Evolutionary conservation across 805 yeast species (phyloP).

Genomic region (Teunomyces aglyptinius): DNA sequence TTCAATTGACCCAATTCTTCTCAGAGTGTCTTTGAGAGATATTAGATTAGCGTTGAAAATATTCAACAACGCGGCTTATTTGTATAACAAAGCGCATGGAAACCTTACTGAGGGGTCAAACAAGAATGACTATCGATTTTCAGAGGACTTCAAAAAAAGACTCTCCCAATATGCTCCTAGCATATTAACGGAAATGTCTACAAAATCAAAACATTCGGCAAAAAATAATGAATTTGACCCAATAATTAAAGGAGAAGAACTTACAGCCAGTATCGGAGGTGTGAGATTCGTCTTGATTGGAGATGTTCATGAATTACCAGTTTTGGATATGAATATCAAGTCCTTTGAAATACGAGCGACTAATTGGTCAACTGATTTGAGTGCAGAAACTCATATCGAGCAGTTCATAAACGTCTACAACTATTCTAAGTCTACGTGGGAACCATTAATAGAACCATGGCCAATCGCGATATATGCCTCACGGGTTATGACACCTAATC

Average conservation of each 20-base stretch:
- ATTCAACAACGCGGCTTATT: constrained; percentile 65
- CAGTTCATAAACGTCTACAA: constrained; percentile 76
- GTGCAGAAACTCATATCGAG: constrained; percentile 63
- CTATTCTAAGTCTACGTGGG: constrained; percentile 91
- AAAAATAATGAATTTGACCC: constrained; percentile 30
- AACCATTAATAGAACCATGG: constrained; percentile 89
- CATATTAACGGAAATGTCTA: constrained; percentile 51
- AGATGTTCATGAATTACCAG: constrained; percentile 87
- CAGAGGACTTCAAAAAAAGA: constrained; percentile 62
- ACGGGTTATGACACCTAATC: constrained; percentile 43
- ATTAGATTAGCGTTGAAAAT: constrained; percentile 75
- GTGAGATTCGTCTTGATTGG: constrained; percentile 81
- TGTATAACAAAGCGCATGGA: constrained; percentile 35
- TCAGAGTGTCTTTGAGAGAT: constrained; percentile 85
- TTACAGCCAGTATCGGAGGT: constrained; percentile 69
- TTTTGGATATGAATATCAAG: constrained; percentile 69
- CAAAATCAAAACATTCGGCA: constrained; percentile 16
- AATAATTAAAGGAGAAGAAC: constrained; percentile 64
- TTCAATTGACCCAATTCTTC: constrained; percentile 73
- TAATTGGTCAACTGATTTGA: constrained; percentile 85
- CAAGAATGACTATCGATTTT: constrained; percentile 39
- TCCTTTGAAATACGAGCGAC: constrained; percentile 67
- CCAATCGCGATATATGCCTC: constrained; percentile 71
- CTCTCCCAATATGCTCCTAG: constrained; percentile 70
- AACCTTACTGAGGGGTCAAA: constrained; percentile 8